Percentiles rank a stretch among this genome's conserved stretches.
Evolutionary conservation across 805 yeast species (phyloP).

Genomic region (Nakazawaea holstii): DNA sequence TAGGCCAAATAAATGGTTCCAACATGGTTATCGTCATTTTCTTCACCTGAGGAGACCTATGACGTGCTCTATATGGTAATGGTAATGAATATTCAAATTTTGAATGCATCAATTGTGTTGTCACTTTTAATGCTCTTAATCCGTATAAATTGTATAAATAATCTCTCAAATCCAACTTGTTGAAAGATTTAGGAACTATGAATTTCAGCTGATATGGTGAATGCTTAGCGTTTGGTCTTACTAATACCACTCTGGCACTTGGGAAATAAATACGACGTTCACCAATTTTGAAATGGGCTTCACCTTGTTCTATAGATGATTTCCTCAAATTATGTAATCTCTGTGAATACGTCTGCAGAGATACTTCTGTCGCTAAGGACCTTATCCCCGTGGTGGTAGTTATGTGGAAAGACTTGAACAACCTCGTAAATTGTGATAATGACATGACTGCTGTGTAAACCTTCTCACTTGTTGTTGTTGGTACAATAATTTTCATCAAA

Average conservation of each 20-base stretch:
- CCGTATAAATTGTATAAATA: constrained; percentile 89
- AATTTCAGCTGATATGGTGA: constrained; percentile 97
- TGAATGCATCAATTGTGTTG: constrained; percentile 79
- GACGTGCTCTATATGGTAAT: constrained; percentile 56
- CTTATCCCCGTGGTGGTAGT: constrained; percentile 19
- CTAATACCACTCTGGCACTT: constrained; percentile 68
- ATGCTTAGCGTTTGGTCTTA: constrained; percentile 93
- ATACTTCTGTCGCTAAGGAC: constrained; percentile 24
- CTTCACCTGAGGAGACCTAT: constrained; percentile 75
- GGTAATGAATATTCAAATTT: constrained; percentile 53
- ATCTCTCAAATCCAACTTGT: constrained; percentile 91
- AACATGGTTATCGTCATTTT: constrained; percentile 97
- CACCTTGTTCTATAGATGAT: constrained; percentile 52
- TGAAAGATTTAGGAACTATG: constrained; percentile 88
- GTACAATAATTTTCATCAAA: too few species aligned
- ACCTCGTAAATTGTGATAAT: neutral
- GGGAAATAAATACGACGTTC: constrained; percentile 77
- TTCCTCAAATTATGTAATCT: constrained; percentile 26
- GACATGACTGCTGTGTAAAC: neutral
- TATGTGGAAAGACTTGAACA: constrained; percentile 22
- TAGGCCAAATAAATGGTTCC: constrained; percentile 96
- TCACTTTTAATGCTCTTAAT: constrained; percentile 79
- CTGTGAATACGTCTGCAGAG: constrained; percentile 2
- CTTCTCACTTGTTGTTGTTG: too few species aligned
- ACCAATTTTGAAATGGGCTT: constrained; percentile 82